Percentiles rank a stretch among this genome's conserved stretches.
phyloP scores from a whole-genome alignment of 495 filamentous ascomycete species.

The Aspergillus kassunensis region DNA sequence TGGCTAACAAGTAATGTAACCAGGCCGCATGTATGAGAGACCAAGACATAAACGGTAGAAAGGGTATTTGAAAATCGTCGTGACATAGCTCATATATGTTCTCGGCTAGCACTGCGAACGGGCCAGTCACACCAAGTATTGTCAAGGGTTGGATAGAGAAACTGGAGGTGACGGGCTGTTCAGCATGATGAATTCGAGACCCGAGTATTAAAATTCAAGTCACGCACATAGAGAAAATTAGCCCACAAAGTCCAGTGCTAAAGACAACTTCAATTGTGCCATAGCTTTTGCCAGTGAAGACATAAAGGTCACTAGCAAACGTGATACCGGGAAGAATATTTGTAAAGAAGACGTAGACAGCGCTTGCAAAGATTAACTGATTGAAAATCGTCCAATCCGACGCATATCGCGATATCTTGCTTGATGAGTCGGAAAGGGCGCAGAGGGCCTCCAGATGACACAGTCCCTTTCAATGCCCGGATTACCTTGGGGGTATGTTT shows the following conservation, averaged over 20 bases:
- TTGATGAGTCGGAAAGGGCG: slow-evolving; percentile 60
- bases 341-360: slow-evolving; percentile 73
- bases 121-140: slow-evolving; percentile 68
- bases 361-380: slow-evolving; percentile 65
- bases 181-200: background rate
- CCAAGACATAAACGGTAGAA: slow-evolving; percentile 73
- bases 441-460: slow-evolving; percentile 39
- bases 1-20: slow-evolving; percentile 66
- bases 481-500: slow-evolving; percentile 40
- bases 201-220: background rate
- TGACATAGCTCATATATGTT: slow-evolving; percentile 61
- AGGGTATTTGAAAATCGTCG: slow-evolving; percentile 59
- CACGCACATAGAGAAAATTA: slow-evolving; percentile 61
- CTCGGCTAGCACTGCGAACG: slow-evolving; percentile 70
- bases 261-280: slow-evolving; percentile 71
- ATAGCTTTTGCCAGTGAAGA: slow-evolving; percentile 62
- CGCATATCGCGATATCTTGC: slow-evolving; percentile 56
- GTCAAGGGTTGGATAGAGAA: slow-evolving; percentile 68
- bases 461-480: slow-evolving; percentile 31
- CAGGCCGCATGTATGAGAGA: slow-evolving; percentile 65
- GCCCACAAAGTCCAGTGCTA: slow-evolving; percentile 63
- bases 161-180: slow-evolving; percentile 24
- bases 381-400: slow-evolving; percentile 70
- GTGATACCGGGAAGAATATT: slow-evolving; percentile 72
- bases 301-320: slow-evolving; percentile 67